Base-by-base conservation (phyloP, 2,329 filamentous ascomycete genomes). In the Calycina herbarum region DNA sequence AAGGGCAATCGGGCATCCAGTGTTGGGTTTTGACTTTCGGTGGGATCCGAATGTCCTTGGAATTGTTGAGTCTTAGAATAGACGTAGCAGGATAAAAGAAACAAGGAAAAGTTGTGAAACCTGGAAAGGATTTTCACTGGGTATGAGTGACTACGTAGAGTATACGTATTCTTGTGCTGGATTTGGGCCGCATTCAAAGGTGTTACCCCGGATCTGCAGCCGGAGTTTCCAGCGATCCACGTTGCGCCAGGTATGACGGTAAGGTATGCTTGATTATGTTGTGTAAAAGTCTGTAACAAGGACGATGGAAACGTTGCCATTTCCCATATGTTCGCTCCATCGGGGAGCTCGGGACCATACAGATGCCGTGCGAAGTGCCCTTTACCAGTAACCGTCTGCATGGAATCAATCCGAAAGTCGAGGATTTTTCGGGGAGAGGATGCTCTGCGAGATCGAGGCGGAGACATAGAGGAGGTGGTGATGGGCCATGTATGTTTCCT, bases 221-320 rank as follows among this genome's bases (percentile, higher is more conserved):
- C 33, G 45, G 51, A 40, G 20, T 27, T 56, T 42, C 33, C 48
- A 62, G 29, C 61, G 40, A 56, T 62, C 61, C 61, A 38, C 61
- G 20, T 62, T 42, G 61, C 35, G 20, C 45, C 59, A 54, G 45
- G 24, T 54, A 56, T 13, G 27, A 29, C 24, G 13, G 54, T 29
- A 27, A 31, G 20, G 20, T 57, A 57, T 29, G 20, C 17, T 27
- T 29, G 24, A 33, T 57, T 57, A 33, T 33, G 54, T 31, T 33
- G 29, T 57, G 54, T 29, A 33, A 8, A 33, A 11, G 13, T 15
- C 54, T 57, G 54, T 15, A 33, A n/a, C 54, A 27, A 57, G 15
- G 24, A 54, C 6, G 48, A 27, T 33, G 57, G 13, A 35, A 42
- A 35, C 33, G 20, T 13, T 17, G 57, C 17, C 24, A n/a, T 2